Evolutionary conservation across 805 yeast species (phyloP).

Genomic region (Cyberlindnera americana): DNA sequence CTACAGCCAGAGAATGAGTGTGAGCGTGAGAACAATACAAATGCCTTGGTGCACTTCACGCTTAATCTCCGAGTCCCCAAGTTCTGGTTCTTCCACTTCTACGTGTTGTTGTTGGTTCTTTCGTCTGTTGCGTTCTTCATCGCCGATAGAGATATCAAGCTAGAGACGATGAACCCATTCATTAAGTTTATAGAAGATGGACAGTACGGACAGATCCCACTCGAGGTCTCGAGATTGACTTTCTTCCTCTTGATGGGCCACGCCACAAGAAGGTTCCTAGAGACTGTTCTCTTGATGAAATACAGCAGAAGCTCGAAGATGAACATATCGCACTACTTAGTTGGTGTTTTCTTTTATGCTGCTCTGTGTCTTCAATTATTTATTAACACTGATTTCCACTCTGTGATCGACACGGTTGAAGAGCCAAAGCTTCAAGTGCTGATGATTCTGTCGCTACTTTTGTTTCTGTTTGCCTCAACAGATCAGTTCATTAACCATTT

Average conservation of each 20-base stretch:
- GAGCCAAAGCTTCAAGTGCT: constrained; percentile 7
- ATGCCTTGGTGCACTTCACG: constrained; percentile 14
- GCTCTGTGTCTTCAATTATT: constrained; percentile 40
- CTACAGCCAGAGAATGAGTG: constrained; percentile 8
- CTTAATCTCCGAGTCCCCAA: constrained; percentile 53
- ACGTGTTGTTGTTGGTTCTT: constrained; percentile 38
- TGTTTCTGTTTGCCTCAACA: constrained; percentile 31
- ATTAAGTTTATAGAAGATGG: constrained; percentile 5
- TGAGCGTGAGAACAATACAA: constrained; percentile 12
- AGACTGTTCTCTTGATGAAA: constrained; percentile 47
- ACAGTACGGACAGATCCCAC: constrained; percentile 21
- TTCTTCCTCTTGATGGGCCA: constrained; percentile 40
- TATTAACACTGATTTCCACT: constrained; percentile 25
- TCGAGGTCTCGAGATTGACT: constrained; percentile 22
- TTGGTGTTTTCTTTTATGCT: constrained; percentile 58
- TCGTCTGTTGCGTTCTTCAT: constrained; percentile 16
- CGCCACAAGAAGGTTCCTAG: constrained; percentile 51
- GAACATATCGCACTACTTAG: constrained; percentile 63
- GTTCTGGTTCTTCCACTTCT: constrained; percentile 60
- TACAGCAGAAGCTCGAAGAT: constrained; percentile 49
- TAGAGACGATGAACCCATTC: constrained; percentile 5
- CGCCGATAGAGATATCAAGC: constrained; percentile 12
- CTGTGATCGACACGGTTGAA: constrained; percentile 1
- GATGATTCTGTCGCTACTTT: constrained; percentile 13
- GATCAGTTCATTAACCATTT: constrained; percentile 39